Base-by-base conservation (phyloP, 768 basidiomycete genomes). In the Glaciozyma antarctica region DNA sequence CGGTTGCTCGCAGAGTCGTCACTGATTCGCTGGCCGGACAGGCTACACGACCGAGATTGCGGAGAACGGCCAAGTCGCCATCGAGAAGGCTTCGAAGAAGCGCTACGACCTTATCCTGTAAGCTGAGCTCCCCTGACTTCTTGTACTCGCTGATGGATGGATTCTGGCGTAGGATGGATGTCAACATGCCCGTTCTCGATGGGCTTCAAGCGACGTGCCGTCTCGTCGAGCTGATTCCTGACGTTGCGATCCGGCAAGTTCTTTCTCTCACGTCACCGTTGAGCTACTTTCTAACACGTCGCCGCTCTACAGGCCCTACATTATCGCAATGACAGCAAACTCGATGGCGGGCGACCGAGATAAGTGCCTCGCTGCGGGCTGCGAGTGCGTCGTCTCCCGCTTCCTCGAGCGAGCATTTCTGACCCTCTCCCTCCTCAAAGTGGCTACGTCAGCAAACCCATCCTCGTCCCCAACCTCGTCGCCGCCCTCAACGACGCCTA, bases 321-420 rank as follows among this genome's bases (percentile, higher is more conserved):
- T 70, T 41, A 61, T 67, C 16, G 64, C 62, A 8, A n/a, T 71
- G 34, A 71, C 69, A 8, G 69, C 69, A 19, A 71, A 71, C n/a
- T 63, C 66, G 30, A 67, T 67, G 66, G 41, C 63, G 1, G 69
- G 66, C 3, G 69, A 71, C 61, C 47, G 48, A 15, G 28, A 34
- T 17, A 47, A 52, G 2, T 71, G 69, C 24, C 44, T 71, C n/a
- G 62, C 38, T 6, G 63, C 69, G 1, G 69, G 69, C 7, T 16
- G 68, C 62, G 57, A 49, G 28, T 68, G 55, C 47, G 60, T 65
- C 38, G 8, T 2, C 3, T 34, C 58, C 10, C 43, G 5, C 19
- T 6, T n/a, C 10, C 26, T 24, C 6, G 24, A 10, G 9, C 24
- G 15, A n/a, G 51, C 53, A 12, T 44, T 32, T 3, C 26, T 17